phyloP scores from a whole-genome alignment of 2,329 filamentous ascomycete genomes.

The Davidsoniella eucalypti region DNA sequence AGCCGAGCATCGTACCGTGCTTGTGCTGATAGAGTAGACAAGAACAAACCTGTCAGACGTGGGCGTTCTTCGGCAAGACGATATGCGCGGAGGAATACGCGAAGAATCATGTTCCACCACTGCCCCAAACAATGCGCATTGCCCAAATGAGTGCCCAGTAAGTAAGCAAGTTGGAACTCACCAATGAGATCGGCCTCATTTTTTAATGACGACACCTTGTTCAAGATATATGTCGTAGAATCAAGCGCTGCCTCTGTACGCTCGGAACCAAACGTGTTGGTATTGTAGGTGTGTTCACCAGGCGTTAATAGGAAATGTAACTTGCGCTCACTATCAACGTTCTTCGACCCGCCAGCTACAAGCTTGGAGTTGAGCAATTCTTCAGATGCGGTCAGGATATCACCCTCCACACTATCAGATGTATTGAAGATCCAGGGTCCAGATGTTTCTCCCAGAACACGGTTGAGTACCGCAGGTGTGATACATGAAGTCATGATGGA shows the following conservation, averaged over 20 bases:
- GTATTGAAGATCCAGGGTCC: slow-evolving; percentile 37
- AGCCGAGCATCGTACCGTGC: slow-evolving; percentile 34
- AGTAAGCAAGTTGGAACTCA: slow-evolving; percentile 43
- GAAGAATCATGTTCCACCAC: slow-evolving; percentile 40
- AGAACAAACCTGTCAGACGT: slow-evolving; percentile 27
- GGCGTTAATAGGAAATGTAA: slow-evolving; percentile 33
- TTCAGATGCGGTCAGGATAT: slow-evolving; percentile 23
- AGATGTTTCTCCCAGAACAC: slow-evolving; percentile 27
- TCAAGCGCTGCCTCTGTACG: slow-evolving; percentile 30
- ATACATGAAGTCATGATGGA: slow-evolving; percentile 33
- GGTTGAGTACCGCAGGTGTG: slow-evolving; percentile 26
- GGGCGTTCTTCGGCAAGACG: slow-evolving; percentile 28
- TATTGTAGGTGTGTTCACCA: slow-evolving; percentile 26
- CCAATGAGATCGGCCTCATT: slow-evolving; percentile 32
- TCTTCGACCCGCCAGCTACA: slow-evolving; percentile 18
- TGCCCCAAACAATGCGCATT: slow-evolving; percentile 45
- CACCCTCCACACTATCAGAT: slow-evolving; percentile 32
- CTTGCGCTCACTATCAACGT: slow-evolving; percentile 21
- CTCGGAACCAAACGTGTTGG: slow-evolving; percentile 21
- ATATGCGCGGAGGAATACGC: slow-evolving; percentile 34
- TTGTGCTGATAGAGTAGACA: slow-evolving; percentile 37
- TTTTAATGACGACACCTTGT: neutral
- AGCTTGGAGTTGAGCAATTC: slow-evolving; percentile 26
- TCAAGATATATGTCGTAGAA: slow-evolving; percentile 30
- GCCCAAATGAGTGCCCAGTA: slow-evolving; percentile 39